Base-by-base conservation (phyloP, 441 rosid species). In the Eruca vesicaria region DNA sequence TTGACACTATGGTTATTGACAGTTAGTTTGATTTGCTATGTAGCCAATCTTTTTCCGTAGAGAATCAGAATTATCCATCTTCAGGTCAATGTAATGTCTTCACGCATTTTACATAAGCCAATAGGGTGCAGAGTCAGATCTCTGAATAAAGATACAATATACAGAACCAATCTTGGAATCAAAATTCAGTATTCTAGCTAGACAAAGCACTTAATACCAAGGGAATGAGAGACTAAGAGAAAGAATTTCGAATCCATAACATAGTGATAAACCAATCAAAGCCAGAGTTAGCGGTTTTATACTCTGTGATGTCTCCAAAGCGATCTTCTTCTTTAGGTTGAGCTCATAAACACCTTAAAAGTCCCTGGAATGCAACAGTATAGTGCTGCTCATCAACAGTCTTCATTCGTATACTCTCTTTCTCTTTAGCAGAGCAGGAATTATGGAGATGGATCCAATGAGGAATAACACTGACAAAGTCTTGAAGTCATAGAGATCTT, bases 401-500 rank as follows among this genome's bases (percentile, higher is more conserved):
- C 72, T 75, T 88, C 79, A 93, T 82, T 91, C 92, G 14, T 87
- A 87, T 38, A 83, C 88, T 75, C 86, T 91, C 86, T 93, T 96
- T 85, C 91, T 84, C 87, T 93, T 96, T 68, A 91, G 79, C 53
- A 96, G 85, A 19, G 98, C 89, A 35, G 98, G 99, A 63, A 93
- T 41, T 78, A 96, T 86, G 56, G 88, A 84, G 76, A 96, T 74
- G 12, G 91, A 79, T 21, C 99, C 98, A 19, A 90, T 93, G 36
- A 96, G 93, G 84, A 96, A 93, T 67, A 96, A 84, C 74, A 93
- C 85, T 0, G 83, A 76, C 86, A 96, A 63, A n/a, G 98, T 96
- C 82, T 89, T 96, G 58, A 85, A 89, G 86, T 96, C 97, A 9
- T 96, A 96, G 4, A 91, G 86, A 82, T 93, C 97, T 82, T 87